Percentiles rank a stretch among this genome's conserved stretches.
Evolutionary conservation across 2,329 filamentous ascomycete species (phyloP).

Genomic region (Pseudophaeomoniella oleicola): DNA sequence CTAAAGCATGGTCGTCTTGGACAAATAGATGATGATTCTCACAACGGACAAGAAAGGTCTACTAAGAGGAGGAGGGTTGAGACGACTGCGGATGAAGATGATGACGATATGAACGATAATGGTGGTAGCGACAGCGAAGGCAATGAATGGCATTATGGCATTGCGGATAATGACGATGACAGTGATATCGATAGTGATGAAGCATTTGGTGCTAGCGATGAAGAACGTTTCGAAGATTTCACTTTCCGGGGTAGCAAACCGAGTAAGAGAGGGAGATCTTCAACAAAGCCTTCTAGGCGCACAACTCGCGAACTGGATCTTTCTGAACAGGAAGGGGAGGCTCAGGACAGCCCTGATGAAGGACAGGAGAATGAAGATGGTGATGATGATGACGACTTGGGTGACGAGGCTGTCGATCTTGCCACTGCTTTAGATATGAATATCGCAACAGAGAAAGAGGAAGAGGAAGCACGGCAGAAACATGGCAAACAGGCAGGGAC

Average conservation of each 20-base stretch:
- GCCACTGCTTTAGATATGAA: constrained; percentile 46
- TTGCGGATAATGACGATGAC: constrained; percentile 52
- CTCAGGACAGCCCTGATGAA: constrained; percentile 17
- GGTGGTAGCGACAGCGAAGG: constrained; percentile 70
- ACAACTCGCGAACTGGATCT: constrained; percentile 29
- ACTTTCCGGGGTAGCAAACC: constrained; percentile 49
- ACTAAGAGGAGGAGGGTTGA: constrained; percentile 17
- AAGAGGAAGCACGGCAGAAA: constrained; percentile 17
- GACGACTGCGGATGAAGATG: constrained; percentile 13
- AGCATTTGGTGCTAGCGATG: constrained; percentile 77
- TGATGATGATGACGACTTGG: constrained; percentile 48
- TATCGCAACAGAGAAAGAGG: constrained; percentile 31
- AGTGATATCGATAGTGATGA: constrained; percentile 61
- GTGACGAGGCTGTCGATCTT: constrained; percentile 49
- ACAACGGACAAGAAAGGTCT: constrained; percentile 21
- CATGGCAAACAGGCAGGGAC: constrained; percentile 15
- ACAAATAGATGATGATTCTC: constrained; percentile 35
- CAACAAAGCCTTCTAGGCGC: constrained; percentile 6
- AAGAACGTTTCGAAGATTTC: constrained; percentile 70
- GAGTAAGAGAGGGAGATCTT: constrained; percentile 7
- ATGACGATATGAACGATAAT: constrained; percentile 18
- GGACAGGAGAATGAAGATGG: constrained; percentile 21
- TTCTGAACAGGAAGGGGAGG: constrained; percentile 33
- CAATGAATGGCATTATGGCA: constrained; percentile 69
- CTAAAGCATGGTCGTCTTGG: constrained; percentile 45